Evolutionary conservation across 2,329 filamentous ascomycete genomes (phyloP).

Genomic region (Claviceps africana): DNA sequence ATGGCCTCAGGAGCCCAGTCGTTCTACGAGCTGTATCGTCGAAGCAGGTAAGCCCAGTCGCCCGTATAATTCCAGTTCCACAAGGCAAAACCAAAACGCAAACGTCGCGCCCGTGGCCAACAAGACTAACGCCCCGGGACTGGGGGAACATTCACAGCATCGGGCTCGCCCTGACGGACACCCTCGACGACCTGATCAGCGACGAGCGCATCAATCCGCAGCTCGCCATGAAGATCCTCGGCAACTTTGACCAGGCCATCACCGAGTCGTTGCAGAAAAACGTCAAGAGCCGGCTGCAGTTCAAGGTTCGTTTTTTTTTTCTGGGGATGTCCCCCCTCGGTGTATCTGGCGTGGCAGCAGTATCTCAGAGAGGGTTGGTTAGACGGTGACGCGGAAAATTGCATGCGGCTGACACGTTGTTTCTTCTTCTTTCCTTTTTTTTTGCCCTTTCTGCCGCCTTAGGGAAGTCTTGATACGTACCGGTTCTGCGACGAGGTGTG

Average conservation of each 20-base stretch:
- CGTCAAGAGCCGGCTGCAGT: constrained; percentile 79
- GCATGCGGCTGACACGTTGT: neutral
- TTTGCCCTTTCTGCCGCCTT: neutral
- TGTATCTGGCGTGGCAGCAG: too few species aligned
- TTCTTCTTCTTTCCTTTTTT: neutral
- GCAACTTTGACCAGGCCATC: constrained; percentile 88
- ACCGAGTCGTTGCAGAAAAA: constrained; percentile 83
- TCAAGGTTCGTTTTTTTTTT: constrained; percentile 59
- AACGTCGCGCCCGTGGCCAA: neutral
- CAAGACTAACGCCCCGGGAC: neutral
- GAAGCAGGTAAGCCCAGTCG: constrained; percentile 65
- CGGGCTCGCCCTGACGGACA: constrained; percentile 85
- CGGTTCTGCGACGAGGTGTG: constrained; percentile 99
- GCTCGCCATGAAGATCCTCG: constrained; percentile 94
- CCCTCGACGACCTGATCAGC: constrained; percentile 91
- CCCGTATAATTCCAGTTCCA: neutral
- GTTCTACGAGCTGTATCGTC: constrained; percentile 91
- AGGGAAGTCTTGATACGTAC: constrained; percentile 97
- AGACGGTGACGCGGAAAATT: neutral
- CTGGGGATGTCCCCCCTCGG: too few species aligned
- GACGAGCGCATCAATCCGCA: constrained; percentile 93
- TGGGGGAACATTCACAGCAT: constrained; percentile 45
- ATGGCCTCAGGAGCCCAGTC: constrained; percentile 41
- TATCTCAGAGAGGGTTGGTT: too few species aligned
- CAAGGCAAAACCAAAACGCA: neutral